phyloP scores from a whole-genome alignment of 2,329 filamentous ascomycete genomes.

The Aspergillus tanneri region DNA sequence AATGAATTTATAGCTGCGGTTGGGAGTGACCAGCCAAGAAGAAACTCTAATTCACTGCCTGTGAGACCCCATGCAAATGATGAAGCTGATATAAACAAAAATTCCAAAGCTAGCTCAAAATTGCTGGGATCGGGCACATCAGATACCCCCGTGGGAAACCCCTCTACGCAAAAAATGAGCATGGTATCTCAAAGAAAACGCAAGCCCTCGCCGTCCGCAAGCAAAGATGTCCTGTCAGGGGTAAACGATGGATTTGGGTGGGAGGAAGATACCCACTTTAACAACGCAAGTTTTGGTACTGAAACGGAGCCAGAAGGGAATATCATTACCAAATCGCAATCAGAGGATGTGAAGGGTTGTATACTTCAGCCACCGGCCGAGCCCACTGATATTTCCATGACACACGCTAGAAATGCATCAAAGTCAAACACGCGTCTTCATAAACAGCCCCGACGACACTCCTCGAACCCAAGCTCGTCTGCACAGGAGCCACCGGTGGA shows the following conservation, averaged over 20 bases:
- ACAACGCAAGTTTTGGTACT: not conserved
- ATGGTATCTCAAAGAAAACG: constrained; percentile 34
- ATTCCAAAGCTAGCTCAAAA: constrained; percentile 9
- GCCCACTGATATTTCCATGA: not conserved
- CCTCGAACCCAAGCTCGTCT: constrained; percentile 29
- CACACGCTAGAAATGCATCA: not conserved
- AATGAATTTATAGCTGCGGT: constrained; percentile 76
- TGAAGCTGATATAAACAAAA: constrained; percentile 11
- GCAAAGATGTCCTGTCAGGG: not conserved
- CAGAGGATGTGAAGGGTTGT: not conserved
- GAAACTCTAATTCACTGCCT: constrained; percentile 47
- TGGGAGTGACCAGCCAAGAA: constrained; percentile 50
- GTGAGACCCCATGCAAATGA: constrained; percentile 45
- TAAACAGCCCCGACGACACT: constrained; percentile 33
- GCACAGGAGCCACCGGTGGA: constrained; percentile 4
- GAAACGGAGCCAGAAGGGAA: not conserved
- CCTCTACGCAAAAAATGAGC: constrained; percentile 20
- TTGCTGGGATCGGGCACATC: constrained; percentile 20
- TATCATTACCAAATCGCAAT: not conserved
- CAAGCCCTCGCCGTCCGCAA: constrained; percentile 24
- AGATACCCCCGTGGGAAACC: constrained; percentile 11
- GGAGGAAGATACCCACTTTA: not conserved
- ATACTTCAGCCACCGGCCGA: not conserved
- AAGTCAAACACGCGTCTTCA: constrained; percentile 11
- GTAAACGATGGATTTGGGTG: not conserved